Base-by-base conservation (phyloP, 2,329 filamentous ascomycete genomes). In the Pseudocercospora pini-densiflorae region DNA sequence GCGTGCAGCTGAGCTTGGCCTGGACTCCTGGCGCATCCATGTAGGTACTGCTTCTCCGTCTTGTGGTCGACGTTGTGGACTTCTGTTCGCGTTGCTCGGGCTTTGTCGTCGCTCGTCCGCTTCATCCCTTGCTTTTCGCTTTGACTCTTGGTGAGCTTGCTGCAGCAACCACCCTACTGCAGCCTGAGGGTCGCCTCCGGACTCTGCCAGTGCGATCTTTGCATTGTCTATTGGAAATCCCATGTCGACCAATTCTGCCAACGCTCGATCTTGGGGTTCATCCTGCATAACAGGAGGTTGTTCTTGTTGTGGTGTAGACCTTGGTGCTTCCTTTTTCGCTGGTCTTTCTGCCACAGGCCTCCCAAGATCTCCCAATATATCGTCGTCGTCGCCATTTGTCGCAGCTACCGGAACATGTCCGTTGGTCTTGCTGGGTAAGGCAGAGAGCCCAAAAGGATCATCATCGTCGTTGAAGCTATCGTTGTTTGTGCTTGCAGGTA, bases 241-340 rank as follows among this genome's bases (percentile, higher is more conserved):
- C 88, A 98, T 98, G 71, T 97, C 94, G 2, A 97, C 89, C 27
- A 99, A 82, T 77, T 98, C 93, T 9, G 92, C 92, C 27, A 98
- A 87, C 9, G 93, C 92, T 71, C 87, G 88, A 75, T 97, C 93
- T 68, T 68, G 63, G 54, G 65, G 59, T 57, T 59, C 61, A 47
- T 75, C 71, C 51, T 67, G 63, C 12, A 59, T 58, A 29, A 33
- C 36, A 47, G 59, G 16, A 21, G 43, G 54, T 36, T 59, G 61
- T 53, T 55, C 47, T 53, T 57, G 5, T n/a, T 62, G 60, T 31
- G 62, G 60, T 24, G 54, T 12, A 12, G 57, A 24, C 29, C 49
- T 49, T 21, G 57, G 23, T 43, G 59, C 29, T 12, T 70, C 68
- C 10, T 63, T 59, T 24, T 65, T 66, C 8, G 65, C 57, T n/a